Evolutionary conservation across 257 asterid species (phyloP).

Genomic region (Mentha longifolia): DNA sequence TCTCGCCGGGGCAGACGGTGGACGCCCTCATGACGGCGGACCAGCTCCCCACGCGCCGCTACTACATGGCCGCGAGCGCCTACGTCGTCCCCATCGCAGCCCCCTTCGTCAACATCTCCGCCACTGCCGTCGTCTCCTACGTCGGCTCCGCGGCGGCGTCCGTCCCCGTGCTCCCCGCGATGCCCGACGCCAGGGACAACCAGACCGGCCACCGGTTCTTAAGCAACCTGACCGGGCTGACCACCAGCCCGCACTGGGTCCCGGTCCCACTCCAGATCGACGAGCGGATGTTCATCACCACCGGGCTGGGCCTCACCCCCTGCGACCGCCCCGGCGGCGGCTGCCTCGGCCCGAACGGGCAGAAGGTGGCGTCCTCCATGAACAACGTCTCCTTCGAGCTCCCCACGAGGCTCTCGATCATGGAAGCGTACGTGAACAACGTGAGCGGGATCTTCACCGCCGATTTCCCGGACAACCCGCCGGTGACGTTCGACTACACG

Average conservation of each 20-base stretch:
- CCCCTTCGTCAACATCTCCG: constrained; percentile 42
- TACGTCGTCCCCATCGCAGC: constrained; percentile 37
- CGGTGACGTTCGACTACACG: constrained; percentile 53
- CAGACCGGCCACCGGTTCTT: constrained; percentile 55
- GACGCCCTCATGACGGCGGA: constrained; percentile 63
- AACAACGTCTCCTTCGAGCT: constrained; percentile 68
- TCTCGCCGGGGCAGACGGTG: constrained; percentile 69
- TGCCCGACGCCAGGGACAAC: constrained; percentile 64
- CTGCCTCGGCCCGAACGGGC: constrained; percentile 52
- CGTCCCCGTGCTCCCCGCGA: constrained; percentile 52
- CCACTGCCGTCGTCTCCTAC: constrained; percentile 60
- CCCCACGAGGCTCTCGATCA: constrained; percentile 50
- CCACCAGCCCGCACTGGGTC: constrained; percentile 53
- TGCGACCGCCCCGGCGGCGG: constrained; percentile 44
- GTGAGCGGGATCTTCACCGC: constrained; percentile 56
- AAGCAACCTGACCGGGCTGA: constrained; percentile 53
- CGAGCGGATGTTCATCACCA: constrained; percentile 57
- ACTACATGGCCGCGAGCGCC: constrained; percentile 73
- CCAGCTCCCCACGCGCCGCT: constrained; percentile 44
- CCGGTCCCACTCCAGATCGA: constrained; percentile 52
- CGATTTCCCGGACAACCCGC: constrained; percentile 55
- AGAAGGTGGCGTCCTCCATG: constrained; percentile 58
- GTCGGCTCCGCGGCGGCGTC: constrained; percentile 26
- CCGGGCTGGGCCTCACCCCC: constrained; percentile 49
- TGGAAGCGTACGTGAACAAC: constrained; percentile 55